Conservation (phyloP, 2,329 filamentous ascomycete genomes). For the Penicillium sp. region DNA sequence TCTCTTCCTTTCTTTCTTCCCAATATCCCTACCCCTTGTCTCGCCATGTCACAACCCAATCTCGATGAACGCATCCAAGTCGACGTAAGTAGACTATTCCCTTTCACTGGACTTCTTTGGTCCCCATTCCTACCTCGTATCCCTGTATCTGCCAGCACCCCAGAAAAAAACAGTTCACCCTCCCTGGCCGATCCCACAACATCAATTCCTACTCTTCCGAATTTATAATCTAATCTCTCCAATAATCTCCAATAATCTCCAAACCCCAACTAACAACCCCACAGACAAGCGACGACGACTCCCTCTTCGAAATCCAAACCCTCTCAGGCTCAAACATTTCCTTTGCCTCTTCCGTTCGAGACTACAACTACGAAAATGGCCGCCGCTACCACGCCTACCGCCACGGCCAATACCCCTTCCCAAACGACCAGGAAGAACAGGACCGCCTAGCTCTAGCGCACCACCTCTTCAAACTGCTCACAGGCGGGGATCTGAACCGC, state of each 20-base stretch:
- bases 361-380: constrained; percentile 43
- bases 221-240: background rate
- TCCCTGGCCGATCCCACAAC: background rate
- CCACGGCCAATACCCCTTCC: constrained; percentile 42
- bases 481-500: constrained; percentile 38
- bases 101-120: background rate
- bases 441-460: constrained; percentile 43
- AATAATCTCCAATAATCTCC: background rate
- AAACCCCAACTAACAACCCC: constrained; percentile 3
- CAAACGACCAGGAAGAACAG: constrained; percentile 47
- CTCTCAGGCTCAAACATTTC: constrained; percentile 42
- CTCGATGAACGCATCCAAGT: constrained; percentile 33
- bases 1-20: background rate
- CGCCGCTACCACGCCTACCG: constrained; percentile 46
- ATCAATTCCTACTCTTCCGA: background rate
- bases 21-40: background rate
- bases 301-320: constrained; percentile 32
- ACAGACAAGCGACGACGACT: constrained; percentile 38
- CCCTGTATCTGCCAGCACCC: background rate
- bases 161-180: background rate
- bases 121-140: background rate
- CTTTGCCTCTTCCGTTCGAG: constrained; percentile 39
- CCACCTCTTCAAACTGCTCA: constrained; percentile 38
- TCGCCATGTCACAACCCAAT: constrained; percentile 30
- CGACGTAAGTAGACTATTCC: constrained; percentile 29